Evolutionary conservation across 768 basidiomycete genomes (phyloP), one percentile per base, ranked within the genome.

Genomic region (Suillus placidus): DNA sequence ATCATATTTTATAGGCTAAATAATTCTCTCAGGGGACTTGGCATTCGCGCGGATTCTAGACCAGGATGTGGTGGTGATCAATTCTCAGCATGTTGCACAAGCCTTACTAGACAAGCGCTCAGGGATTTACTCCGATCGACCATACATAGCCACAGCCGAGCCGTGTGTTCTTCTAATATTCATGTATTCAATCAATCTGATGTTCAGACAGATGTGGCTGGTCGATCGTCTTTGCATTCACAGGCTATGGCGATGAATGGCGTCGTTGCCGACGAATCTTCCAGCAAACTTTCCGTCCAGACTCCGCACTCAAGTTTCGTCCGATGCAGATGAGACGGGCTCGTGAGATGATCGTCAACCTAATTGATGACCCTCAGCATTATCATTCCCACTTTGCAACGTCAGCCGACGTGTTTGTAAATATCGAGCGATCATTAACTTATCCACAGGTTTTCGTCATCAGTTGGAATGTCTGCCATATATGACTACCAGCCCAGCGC

Each of bases 221-320:
- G 61, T 43, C 30, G 3, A 2, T 47, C 60, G n/a, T 26, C 52
- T 65, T 65, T 40, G 38, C 2, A 34, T 35, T 65, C 51, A 32
- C 7, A 34, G 16, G 13, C 2, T 65, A 62, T 63, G 26, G 38
- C 12, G 64, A 64, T 8, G 40, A 64, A 26, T 64, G 58, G 61
- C 77, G 78, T 45, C 68, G 70, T 16, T 77, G 76, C 64, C 71
- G 80, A 47, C 73, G 76, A 55, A 64, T 72, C 37, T 80, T 81
- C 63, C 77, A 79, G 65, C 78, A 80, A 58, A 77, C 76, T 61
- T 80, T 81, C 64, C 76, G 79, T 57, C 68, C 75, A 13, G 75
- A 75, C 10, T 67, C 78, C 57, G 61, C 71, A 18, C 6, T 47
- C 12, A 65, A 64, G 5, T 77, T 73, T 57, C 69, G 72, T 47